Conservation (phyloP, 306 rosid species). For the Herpetospermum pedunculosum region DNA sequence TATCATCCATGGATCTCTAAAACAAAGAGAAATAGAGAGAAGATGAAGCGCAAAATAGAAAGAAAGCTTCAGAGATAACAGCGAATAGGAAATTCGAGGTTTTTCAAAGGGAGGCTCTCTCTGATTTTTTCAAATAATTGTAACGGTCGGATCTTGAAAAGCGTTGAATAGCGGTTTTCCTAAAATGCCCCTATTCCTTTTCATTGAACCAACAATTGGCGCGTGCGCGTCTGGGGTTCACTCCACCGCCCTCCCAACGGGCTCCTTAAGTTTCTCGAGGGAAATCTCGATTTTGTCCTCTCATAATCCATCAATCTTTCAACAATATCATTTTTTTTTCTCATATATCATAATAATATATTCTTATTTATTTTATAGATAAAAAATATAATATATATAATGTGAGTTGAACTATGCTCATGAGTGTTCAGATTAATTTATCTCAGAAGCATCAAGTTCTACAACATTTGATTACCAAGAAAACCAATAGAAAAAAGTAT, state of each 20-base stretch:
- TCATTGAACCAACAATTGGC: background rate
- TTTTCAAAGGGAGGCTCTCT: conserved; percentile 10
- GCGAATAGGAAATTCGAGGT: background rate
- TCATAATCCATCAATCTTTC: background rate
- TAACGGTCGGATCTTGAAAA: conserved; percentile 55
- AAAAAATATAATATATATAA: too few relatives aligned
- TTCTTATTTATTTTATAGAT: too few relatives aligned
- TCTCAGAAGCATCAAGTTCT: too few relatives aligned
- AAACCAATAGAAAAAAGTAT: too few relatives aligned
- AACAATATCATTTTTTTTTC: background rate
- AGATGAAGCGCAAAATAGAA: background rate
- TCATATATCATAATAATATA: too few relatives aligned
- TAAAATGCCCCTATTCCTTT: conserved; percentile 7
- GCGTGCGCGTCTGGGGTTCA: background rate
- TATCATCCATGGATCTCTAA: conserved; percentile 32
- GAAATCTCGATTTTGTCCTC: background rate
- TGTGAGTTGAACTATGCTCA: too few relatives aligned
- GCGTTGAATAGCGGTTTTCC: conserved; percentile 12
- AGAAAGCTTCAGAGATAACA: background rate
- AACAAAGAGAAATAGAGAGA: background rate
- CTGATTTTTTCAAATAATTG: conserved; percentile 15
- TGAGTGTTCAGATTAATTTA: too few relatives aligned
- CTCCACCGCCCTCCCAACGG: background rate
- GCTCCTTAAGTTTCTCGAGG: background rate
- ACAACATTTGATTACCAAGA: too few relatives aligned